Evolutionary conservation across 352 stramenopile genomes (phyloP).

Genomic region (Globisporangium orthogonon): DNA sequence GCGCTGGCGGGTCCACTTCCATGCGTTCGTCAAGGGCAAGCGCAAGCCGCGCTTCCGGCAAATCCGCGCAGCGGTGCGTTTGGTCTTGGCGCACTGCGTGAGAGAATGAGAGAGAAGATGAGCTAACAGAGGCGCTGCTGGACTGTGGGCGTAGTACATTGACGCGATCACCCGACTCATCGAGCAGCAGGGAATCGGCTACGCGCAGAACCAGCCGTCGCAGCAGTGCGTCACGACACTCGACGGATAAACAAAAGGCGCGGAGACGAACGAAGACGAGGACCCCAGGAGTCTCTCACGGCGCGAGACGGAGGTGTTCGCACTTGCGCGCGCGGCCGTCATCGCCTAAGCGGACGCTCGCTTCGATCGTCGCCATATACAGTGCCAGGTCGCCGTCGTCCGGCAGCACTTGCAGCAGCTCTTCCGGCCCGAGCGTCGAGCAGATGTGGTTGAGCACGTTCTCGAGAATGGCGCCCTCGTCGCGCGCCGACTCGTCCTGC

Average conservation of each 20-base stretch:
- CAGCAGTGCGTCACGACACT: conserved; percentile 3
- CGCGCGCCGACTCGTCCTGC: conserved; percentile 8
- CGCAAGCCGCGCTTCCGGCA: conserved; percentile 42
- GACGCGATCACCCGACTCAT: conserved; percentile 59
- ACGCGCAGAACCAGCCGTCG: conserved; percentile 3
- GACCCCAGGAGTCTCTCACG: neutral
- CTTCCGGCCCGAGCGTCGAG: conserved; percentile 62
- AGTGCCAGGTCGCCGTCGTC: conserved; percentile 68
- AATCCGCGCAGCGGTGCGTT: conserved; percentile 34
- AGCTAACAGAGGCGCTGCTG: neutral
- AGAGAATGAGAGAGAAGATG: neutral
- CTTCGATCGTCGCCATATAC: conserved; percentile 73
- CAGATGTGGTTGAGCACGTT: conserved; percentile 66
- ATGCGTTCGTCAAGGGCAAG: conserved; percentile 40
- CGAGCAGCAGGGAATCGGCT: conserved; percentile 36
- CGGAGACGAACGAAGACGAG: neutral
- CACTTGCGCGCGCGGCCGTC: conserved; percentile 13
- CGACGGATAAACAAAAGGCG: conserved; percentile 1
- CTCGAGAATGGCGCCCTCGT: conserved; percentile 43
- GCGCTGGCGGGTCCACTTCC: conserved; percentile 54
- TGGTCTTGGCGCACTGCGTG: conserved; percentile 4
- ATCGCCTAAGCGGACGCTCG: conserved; percentile 45
- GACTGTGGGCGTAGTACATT: conserved; percentile 36
- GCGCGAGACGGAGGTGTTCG: conserved; percentile 8
- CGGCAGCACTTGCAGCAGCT: conserved; percentile 70